phyloP scores from a whole-genome alignment of 176 grass and related monocot species.

The Chrysopogon serrulatus region DNA sequence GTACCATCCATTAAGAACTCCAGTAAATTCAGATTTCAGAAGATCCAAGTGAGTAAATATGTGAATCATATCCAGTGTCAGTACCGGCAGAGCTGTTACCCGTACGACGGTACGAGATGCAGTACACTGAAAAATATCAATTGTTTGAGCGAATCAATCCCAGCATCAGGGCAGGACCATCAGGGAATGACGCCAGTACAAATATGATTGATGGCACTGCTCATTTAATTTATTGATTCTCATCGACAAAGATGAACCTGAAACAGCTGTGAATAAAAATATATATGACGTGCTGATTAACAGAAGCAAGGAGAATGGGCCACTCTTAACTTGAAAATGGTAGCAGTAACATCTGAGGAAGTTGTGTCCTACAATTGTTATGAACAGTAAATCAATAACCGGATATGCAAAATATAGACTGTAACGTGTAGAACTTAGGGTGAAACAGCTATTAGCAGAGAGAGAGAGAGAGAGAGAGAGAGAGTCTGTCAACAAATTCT shows the following conservation, averaged over 20 bases:
- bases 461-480: no score
- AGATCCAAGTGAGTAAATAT: background rate
- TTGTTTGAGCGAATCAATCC: background rate
- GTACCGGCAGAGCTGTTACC: constrained; percentile 5
- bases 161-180: constrained; percentile 1
- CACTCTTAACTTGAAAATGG: background rate
- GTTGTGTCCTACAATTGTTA: background rate
- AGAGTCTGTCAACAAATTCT: no score
- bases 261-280: background rate
- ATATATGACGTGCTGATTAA: background rate
- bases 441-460: background rate
- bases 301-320: background rate
- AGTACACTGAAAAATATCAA: constrained; percentile 28
- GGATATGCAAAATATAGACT: background rate
- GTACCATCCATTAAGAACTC: background rate
- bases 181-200: background rate
- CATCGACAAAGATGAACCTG: background rate
- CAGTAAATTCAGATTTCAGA: constrained; percentile 4
- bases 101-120: constrained; percentile 19
- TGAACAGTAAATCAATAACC: background rate
- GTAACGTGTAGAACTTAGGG: background rate
- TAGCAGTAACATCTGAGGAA: background rate
- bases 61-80: constrained; percentile 10
- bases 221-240: background rate
- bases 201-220: background rate